Evolutionary conservation across 177 flowering plant genomes (phyloP), one percentile per base, ranked within the genome.

Genomic region (Vitis hybrid): DNA sequence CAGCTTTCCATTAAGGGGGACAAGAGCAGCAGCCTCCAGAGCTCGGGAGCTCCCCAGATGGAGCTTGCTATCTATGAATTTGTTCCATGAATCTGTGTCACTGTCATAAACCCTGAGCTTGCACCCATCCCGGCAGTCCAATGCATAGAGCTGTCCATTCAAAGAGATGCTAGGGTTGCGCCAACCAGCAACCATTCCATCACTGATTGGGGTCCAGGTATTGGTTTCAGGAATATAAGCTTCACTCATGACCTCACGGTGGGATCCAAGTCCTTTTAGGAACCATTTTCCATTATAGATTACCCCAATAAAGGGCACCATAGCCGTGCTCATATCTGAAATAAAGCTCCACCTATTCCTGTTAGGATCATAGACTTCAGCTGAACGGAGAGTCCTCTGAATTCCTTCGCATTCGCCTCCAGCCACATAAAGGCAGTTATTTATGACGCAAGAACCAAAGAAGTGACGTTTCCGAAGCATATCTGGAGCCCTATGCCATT

Each of bases 361-460:
- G 75, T 92, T 95, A 9, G 97, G 97, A 61, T 95, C 97, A 72
- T 91, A 95, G 68, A 95, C 84, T 72, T 95, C 98, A 73, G 98
- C 98, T 11, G 97, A 91, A 1, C 98, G 86, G 3, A 95, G 88
- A 19, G 97, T 83, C 79, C 98, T 83, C 18, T 88, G 97, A 12
- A 87, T 84, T 59, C 98, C 97, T 78, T 95, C 97, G 75, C 95
- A 89, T 71, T 95, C 98, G 15, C 98, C 98, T 51, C 97, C 98
- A 12, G 98, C 97, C 71, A 95, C 97, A 76, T 92, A 92, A 6
- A 95, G 88, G 74, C 95, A 89, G 75, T 95, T 95, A 64, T 95
- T 90, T 51, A 95, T 91, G n/a, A 92, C 97, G 81, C 97, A 92
- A 49, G 92, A 90, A 51, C 98, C 98, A 70, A 92, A 95, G 65